Evolutionary conservation across 768 basidiomycete genomes (phyloP), one percentile per base, ranked within the genome.

Genomic region (Russula sp.): DNA sequence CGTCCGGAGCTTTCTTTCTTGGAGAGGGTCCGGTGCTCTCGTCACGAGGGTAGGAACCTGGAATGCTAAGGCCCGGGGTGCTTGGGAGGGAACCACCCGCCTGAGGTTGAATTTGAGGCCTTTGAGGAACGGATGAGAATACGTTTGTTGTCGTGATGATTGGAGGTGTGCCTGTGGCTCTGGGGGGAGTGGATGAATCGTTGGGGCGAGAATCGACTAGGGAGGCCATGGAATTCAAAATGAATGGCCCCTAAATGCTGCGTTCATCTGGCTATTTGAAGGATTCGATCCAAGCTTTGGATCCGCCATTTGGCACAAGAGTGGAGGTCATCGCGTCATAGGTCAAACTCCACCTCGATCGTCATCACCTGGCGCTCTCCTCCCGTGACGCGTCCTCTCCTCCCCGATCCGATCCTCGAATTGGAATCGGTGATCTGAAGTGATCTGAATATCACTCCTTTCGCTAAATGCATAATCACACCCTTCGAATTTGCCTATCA

Each of bases 91-190:
- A 65, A 36, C 10, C 5, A 10, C 11, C n/a, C 3, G 56, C 16
- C 7, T 56, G 60, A 11, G 49, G 35, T n/a, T 36, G 59, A 7
- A 47, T 11, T 18, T 36, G 39, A 39, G 63, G 59, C 4, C 42
- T 11, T 18, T 36, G 39, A 39, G 63, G 9, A 29, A 22, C 14
- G 4, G 39, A 55, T 2, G 47, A 53, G 7, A 56, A 35, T 1
- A 42, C 32, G 53, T 65, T 55, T 1, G 61, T 63, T n/a, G 59
- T 64, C 29, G 63, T 64, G 48, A 48, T 45, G 50, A 65, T 56
- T 5, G 60, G 41, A n/a, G 59, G 60, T 22, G 47, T 34, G 20
- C 8, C 18, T 32, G 32, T 1, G 32, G 29, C 13, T 16, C 6
- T 42, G 32, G n/a, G 39, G 29, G 61, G 56, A 36, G 32, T 20